phyloP scores from a whole-genome alignment of 768 basidiomycete genomes.

The Hysterangium stoloniferum region DNA sequence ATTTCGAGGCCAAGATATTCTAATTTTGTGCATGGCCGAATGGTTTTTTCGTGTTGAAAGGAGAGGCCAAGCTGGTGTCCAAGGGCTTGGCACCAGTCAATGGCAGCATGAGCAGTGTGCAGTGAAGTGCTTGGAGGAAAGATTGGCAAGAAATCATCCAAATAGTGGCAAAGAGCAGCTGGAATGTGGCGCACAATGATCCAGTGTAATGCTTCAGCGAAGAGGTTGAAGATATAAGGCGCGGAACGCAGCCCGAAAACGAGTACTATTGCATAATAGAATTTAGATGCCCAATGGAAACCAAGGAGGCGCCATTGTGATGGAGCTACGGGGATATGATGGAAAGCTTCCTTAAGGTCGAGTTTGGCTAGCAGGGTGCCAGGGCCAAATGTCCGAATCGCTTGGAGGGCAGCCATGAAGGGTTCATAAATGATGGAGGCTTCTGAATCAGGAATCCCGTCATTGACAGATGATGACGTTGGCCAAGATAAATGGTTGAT shows the following conservation, averaged over 20 bases:
- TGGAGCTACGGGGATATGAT: conserved; percentile 26
- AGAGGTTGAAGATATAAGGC: conserved; percentile 36
- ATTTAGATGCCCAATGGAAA: conserved; percentile 22
- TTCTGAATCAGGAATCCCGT: conserved; percentile 23
- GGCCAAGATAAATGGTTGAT: conserved; percentile 21
- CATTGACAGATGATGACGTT: conserved; percentile 15
- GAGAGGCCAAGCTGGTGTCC: conserved; percentile 23
- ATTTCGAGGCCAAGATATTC: conserved; percentile 19
- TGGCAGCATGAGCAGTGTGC: conserved; percentile 11
- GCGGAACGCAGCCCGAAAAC: conserved; percentile 25
- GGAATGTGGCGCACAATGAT: conserved; percentile 28
- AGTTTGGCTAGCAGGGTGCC: conserved; percentile 28
- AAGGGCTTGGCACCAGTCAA: conserved; percentile 26
- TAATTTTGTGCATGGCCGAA: conserved; percentile 12
- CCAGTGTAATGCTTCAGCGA: conserved; percentile 34
- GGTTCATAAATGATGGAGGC: conserved; percentile 25
- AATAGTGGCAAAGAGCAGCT: neutral
- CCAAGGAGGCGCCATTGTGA: conserved; percentile 29
- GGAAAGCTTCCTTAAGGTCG: conserved; percentile 32
- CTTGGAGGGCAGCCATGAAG: conserved; percentile 12
- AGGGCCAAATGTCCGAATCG: conserved; percentile 15
- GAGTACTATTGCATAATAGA: conserved; percentile 26
- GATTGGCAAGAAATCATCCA: conserved; percentile 27
- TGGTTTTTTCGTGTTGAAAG: conserved; percentile 25
- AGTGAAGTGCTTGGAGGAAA: conserved; percentile 2